A percentile compares a stretch with the other conserved stretches of the same genome.
phyloP scores from a whole-genome alignment of 1,284 basidiomycete genomes.

The Pyrrhoderma noxium region DNA sequence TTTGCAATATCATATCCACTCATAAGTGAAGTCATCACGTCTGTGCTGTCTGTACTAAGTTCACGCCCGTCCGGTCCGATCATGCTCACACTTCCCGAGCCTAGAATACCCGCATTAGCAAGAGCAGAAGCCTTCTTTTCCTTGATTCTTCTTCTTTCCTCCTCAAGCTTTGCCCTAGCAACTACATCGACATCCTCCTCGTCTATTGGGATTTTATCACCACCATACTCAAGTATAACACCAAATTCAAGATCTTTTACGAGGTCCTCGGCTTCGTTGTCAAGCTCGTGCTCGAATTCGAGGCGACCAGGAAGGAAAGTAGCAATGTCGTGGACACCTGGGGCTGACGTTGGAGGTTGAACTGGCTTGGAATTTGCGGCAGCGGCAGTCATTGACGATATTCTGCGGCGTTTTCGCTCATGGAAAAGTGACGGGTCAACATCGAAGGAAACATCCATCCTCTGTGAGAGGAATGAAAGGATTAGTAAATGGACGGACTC shows the following conservation, averaged over 20 bases:
- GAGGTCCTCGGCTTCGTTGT: slow-evolving; percentile 92
- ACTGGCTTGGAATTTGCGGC: slow-evolving; percentile 48
- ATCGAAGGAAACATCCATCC: slow-evolving; percentile 64
- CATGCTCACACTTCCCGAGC: slow-evolving; percentile 23
- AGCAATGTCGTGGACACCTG: slow-evolving; percentile 90
- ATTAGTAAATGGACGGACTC: not conserved
- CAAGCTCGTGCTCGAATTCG: slow-evolving; percentile 95
- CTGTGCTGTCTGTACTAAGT: slow-evolving; percentile 14
- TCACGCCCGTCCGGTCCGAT: slow-evolving; percentile 17
- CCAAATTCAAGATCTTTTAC: slow-evolving; percentile 98
- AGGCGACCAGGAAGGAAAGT: slow-evolving; percentile 94
- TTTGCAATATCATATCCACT: slow-evolving; percentile 17
- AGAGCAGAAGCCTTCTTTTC: slow-evolving; percentile 32
- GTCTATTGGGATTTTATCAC: slow-evolving; percentile 74
- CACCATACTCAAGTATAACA: slow-evolving; percentile 77
- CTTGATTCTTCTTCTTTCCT: slow-evolving; percentile 46
- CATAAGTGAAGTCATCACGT: slow-evolving; percentile 20
- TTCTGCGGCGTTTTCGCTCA: slow-evolving; percentile 77
- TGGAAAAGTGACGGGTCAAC: slow-evolving; percentile 80
- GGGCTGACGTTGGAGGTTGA: slow-evolving; percentile 82
- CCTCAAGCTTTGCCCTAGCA: slow-evolving; percentile 59
- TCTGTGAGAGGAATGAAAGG: slow-evolving; percentile 30
- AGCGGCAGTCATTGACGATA: slow-evolving; percentile 60
- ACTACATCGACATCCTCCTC: slow-evolving; percentile 64
- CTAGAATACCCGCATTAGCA: slow-evolving; percentile 12